Conservation (phyloP, 352 stramenopile genomes). For the Globisporangium abappressorium region DNA sequence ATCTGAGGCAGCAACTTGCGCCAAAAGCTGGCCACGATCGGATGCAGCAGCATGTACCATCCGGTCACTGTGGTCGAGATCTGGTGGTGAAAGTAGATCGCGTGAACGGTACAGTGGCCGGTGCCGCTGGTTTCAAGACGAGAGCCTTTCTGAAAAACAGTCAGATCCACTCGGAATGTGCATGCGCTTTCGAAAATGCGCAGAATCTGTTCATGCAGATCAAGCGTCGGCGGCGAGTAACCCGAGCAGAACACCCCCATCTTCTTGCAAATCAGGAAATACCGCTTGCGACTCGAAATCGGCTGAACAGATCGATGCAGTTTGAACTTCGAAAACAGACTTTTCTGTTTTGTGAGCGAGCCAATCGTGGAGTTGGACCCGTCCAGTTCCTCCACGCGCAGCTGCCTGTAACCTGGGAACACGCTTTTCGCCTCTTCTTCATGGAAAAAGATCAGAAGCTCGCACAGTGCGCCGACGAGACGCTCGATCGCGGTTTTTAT, state of each 20-base stretch:
- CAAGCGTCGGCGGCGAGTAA: constrained; percentile 6
- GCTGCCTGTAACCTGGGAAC: neutral
- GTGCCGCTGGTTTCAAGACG: neutral
- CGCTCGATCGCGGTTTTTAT: neutral
- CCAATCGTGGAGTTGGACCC: neutral
- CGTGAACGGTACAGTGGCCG: neutral
- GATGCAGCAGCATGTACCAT: constrained; percentile 18
- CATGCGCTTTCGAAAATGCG: constrained; percentile 15
- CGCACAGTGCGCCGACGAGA: neutral
- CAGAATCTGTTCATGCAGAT: constrained; percentile 16
- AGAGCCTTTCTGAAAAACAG: neutral
- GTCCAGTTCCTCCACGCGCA: neutral
- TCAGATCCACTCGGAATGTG: neutral
- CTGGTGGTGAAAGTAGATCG: constrained; percentile 15
- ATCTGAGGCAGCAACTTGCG: constrained; percentile 12
- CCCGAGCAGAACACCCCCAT: constrained; percentile 22
- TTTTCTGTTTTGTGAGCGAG: neutral
- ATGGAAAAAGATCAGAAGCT: constrained; percentile 1
- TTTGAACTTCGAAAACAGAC: neutral
- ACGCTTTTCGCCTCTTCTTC: neutral
- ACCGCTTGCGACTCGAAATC: neutral
- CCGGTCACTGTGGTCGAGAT: constrained; percentile 16
- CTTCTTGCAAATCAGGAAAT: constrained; percentile 13
- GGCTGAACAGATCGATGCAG: neutral
- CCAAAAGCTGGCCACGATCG: constrained; percentile 19